Percentiles rank a stretch among this genome's conserved stretches.
Evolutionary conservation across 169 alveolate species (phyloP).

Genomic region (Toxoplasma gondii): DNA sequence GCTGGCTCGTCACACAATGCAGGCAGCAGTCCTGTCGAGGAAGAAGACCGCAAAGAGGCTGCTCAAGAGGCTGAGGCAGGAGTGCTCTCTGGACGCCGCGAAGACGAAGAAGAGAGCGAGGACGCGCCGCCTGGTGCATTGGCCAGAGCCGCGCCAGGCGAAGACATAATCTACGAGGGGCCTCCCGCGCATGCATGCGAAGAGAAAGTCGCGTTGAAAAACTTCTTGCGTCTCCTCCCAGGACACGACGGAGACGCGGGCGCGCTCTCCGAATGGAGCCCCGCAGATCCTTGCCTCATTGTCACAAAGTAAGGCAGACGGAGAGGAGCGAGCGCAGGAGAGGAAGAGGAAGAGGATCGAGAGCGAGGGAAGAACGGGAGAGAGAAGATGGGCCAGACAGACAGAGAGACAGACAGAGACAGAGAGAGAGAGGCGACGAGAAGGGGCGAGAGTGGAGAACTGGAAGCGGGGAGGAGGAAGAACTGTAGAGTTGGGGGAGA

Average conservation of each 20-base stretch:
- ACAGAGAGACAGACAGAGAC: too few species aligned
- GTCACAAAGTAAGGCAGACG: slow-evolving; percentile 52
- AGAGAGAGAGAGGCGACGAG: too few species aligned
- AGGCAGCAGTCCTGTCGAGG: not conserved
- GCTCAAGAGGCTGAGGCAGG: not conserved
- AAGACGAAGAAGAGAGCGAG: not conserved
- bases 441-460: too few species aligned
- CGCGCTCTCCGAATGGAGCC: slow-evolving; percentile 67
- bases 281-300: slow-evolving; percentile 49
- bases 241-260: slow-evolving; percentile 46
- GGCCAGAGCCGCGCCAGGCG: not conserved
- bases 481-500: not conserved
- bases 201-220: slow-evolving; percentile 15
- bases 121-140: not conserved
- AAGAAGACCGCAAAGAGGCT: not conserved
- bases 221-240: not conserved
- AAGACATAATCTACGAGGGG: not conserved
- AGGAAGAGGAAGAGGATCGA: not conserved
- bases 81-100: not conserved
- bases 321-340: not conserved
- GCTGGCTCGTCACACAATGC: not conserved
- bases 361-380: too few species aligned
- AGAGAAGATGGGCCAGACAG: too few species aligned
- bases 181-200: slow-evolving; percentile 10
- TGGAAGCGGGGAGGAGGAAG: not conserved